phyloP scores from a whole-genome alignment of 768 basidiomycete species.

The Kwoniella botswanensis region DNA sequence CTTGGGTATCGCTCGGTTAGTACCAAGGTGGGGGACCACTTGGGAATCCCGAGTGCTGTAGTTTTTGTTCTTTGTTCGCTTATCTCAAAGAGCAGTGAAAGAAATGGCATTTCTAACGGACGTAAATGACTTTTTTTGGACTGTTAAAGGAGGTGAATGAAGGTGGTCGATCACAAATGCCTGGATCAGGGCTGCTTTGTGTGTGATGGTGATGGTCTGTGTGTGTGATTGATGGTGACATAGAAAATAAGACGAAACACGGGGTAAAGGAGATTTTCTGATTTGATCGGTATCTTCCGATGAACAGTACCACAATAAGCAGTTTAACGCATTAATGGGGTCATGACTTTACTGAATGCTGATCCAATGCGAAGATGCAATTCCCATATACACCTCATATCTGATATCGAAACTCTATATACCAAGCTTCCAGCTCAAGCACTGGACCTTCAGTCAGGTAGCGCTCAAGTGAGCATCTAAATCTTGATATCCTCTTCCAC shows the following conservation, averaged over 20 bases:
- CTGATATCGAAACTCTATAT: no score
- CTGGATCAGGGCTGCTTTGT: neutral
- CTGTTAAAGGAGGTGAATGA: neutral
- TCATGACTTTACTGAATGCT: no score
- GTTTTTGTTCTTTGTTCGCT: neutral
- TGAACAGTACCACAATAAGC: no score
- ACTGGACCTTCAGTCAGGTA: no score
- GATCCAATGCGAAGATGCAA: no score
- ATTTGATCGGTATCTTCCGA: neutral
- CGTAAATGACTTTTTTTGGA: neutral
- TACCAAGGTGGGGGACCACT: slow-evolving; percentile 1
- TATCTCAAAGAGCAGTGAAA: no score
- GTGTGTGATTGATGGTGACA: neutral
- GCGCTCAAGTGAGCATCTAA: neutral
- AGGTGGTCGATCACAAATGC: neutral
- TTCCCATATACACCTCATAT: no score
- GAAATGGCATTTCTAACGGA: no score
- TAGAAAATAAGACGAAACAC: neutral
- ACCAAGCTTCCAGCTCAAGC: no score
- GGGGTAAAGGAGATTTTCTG: neutral
- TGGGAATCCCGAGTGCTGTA: neutral
- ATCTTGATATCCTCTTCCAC: neutral
- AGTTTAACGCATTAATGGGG: no score
- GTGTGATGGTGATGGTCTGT: neutral
- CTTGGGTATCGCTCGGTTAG: neutral